A percentile compares a stretch with the other conserved stretches of the same genome.
These are phyloP conservation scores for Neurospora sp. DNA, from an alignment of 495 filamentous ascomycete species.

Conservation along the genomic window DNA sequence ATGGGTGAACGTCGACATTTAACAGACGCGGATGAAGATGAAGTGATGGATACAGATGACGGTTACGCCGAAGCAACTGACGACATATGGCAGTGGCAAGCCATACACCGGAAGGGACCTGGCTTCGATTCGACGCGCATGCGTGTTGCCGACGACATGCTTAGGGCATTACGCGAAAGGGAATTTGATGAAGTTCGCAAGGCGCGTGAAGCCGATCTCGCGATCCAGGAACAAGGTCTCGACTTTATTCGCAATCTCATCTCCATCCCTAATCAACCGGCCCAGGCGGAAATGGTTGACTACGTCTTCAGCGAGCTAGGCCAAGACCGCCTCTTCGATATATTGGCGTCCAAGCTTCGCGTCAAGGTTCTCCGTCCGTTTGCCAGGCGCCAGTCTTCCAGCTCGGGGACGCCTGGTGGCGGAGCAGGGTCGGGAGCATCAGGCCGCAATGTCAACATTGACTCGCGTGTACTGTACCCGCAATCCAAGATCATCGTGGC, in stretches of 20 bases:
- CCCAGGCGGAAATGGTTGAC: slow-evolving; percentile 65
- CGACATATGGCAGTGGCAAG: slow-evolving; percentile 11
- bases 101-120: slow-evolving; percentile 4
- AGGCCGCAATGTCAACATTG: slow-evolving; percentile 8
- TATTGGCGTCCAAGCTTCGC: slow-evolving; percentile 62
- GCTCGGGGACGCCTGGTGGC: neutral
- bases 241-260: slow-evolving; percentile 87
- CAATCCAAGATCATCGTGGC: slow-evolving; percentile 62
- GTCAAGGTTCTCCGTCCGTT: slow-evolving; percentile 42
- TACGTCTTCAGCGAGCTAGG: slow-evolving; percentile 68
- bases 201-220: slow-evolving; percentile 65
- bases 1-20: slow-evolving; percentile 17
- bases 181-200: slow-evolving; percentile 48
- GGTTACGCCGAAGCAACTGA: slow-evolving; percentile 15
- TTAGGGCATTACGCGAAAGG: slow-evolving; percentile 41
- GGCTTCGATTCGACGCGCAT: slow-evolving; percentile 15
- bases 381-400: slow-evolving; percentile 17
- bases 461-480: slow-evolving; percentile 42
- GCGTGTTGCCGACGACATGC: slow-evolving; percentile 37
- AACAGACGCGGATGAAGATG: slow-evolving; percentile 42
- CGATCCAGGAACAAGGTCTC: slow-evolving; percentile 82
- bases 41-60: slow-evolving; percentile 50
- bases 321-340: slow-evolving; percentile 61
- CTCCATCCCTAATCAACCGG: slow-evolving; percentile 23
- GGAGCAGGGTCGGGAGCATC: neutral